A percentile compares a stretch with the other conserved stretches of the same genome.
Evolutionary conservation across 345 rosid species (phyloP).

Genomic region (Carallia pectinifolia): DNA sequence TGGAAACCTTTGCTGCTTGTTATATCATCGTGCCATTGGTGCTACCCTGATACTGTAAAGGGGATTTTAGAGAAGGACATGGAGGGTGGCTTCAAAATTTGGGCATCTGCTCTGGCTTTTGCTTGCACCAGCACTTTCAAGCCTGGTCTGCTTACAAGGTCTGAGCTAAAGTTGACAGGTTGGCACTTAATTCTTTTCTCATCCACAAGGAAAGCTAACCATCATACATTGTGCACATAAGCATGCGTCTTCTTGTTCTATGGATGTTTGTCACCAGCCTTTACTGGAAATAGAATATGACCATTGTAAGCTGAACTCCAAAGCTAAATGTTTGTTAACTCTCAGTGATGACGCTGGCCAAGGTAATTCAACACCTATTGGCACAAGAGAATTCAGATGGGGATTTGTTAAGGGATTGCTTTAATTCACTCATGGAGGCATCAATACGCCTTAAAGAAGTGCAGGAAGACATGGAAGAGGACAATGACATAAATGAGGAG

Average conservation of each 20-base stretch:
- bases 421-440: constrained; percentile 59
- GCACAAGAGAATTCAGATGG: constrained; percentile 39
- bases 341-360: constrained; percentile 61
- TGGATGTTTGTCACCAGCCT: neutral
- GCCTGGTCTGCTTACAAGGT: constrained; percentile 37
- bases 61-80: constrained; percentile 48
- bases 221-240: no score
- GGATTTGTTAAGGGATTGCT: constrained; percentile 48
- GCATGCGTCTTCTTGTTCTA: no score
- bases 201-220: neutral
- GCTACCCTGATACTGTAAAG: constrained; percentile 53
- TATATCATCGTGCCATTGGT: constrained; percentile 72
- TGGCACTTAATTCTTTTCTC: constrained; percentile 14
- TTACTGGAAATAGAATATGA: neutral
- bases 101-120: constrained; percentile 66
- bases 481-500: constrained; percentile 49
- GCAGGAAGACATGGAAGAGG: constrained; percentile 52
- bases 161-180: constrained; percentile 73
- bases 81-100: constrained; percentile 54
- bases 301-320: neutral
- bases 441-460: constrained; percentile 48
- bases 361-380: constrained; percentile 57
- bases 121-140: constrained; percentile 42
- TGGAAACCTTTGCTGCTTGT: constrained; percentile 81
- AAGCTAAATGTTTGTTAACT: constrained; percentile 15